A percentile compares a stretch with the other conserved stretches of the same genome.
Evolutionary conservation across 768 basidiomycete species (phyloP).

Genomic region (Fistulinella prunicolor): DNA sequence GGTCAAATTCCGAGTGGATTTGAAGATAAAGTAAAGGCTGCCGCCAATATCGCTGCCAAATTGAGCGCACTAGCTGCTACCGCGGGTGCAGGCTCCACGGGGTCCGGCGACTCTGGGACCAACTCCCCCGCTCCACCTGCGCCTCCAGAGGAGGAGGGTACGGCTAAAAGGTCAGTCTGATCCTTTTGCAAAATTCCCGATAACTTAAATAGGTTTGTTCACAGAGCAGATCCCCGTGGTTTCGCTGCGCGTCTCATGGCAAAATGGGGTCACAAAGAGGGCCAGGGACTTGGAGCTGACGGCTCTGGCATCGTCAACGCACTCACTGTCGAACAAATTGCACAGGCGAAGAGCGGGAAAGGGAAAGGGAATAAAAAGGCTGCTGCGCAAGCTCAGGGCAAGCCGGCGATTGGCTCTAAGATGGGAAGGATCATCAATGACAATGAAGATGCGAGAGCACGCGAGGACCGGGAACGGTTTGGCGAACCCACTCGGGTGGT

Average conservation of each 20-base stretch:
- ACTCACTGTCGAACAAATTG: constrained; percentile 71
- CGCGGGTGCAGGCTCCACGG: constrained; percentile 17
- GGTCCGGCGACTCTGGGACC: constrained; percentile 27
- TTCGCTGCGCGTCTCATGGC: constrained; percentile 91
- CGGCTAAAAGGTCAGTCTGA: constrained; percentile 13
- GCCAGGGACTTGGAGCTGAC: constrained; percentile 85
- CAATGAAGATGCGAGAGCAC: constrained; percentile 76
- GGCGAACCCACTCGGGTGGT: constrained; percentile 91
- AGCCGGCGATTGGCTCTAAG: constrained; percentile 50
- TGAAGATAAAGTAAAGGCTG: constrained; percentile 70
- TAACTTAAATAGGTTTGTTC: neutral
- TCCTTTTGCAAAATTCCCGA: neutral
- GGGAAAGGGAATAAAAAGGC: constrained; percentile 39
- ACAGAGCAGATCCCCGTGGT: constrained; percentile 59
- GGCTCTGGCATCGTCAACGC: constrained; percentile 88
- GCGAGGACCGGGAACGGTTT: constrained; percentile 76
- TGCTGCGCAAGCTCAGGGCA: constrained; percentile 35
- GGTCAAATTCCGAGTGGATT: constrained; percentile 42
- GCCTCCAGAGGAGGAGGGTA: constrained; percentile 31
- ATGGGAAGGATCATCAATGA: constrained; percentile 90
- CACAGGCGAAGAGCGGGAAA: constrained; percentile 36
- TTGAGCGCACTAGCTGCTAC: constrained; percentile 53
- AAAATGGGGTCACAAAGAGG: constrained; percentile 95
- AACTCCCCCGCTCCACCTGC: constrained; percentile 27
- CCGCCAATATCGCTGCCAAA: constrained; percentile 79